A percentile compares a stretch with the other conserved stretches of the same genome.
These are phyloP conservation scores for Fusarium humuli DNA, from an alignment of 2,329 filamentous ascomycete species.

Conservation along the genomic window DNA sequence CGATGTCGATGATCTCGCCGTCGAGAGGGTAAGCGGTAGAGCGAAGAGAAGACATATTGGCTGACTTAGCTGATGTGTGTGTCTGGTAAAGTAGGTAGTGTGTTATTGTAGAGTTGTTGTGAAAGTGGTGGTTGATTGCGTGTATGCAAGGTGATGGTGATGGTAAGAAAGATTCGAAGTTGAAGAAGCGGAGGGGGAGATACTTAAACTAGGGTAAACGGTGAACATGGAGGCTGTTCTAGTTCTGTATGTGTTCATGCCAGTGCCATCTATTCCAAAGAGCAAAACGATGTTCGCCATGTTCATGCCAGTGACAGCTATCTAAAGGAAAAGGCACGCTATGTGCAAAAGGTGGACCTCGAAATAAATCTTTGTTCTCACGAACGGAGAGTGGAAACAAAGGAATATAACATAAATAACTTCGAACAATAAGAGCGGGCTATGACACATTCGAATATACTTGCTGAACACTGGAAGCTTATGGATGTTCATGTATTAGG, in stretches of 20 bases:
- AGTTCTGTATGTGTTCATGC: not conserved
- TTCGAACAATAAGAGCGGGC: not conserved
- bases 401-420: not conserved
- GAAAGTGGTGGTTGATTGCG: not conserved
- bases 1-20: constrained; percentile 36
- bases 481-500: not conserved
- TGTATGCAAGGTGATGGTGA: not conserved
- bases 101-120: not conserved
- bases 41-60: not conserved
- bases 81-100: not conserved
- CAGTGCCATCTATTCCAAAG: not conserved
- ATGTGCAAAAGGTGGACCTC: not conserved
- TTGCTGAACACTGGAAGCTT: not conserved
- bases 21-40: not conserved
- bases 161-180: not conserved
- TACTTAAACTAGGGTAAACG: not conserved
- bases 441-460: not conserved
- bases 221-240: not conserved
- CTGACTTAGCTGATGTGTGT: not conserved
- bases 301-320: not conserved
- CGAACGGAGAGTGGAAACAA: not conserved
- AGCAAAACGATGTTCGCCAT: not conserved
- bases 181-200: not conserved
- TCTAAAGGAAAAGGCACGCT: no score
- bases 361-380: not conserved